A percentile compares a stretch with the other conserved stretches of the same genome.
Conservation (phyloP, 2,329 filamentous ascomycete genomes). For the Clonostachys solani region DNA sequence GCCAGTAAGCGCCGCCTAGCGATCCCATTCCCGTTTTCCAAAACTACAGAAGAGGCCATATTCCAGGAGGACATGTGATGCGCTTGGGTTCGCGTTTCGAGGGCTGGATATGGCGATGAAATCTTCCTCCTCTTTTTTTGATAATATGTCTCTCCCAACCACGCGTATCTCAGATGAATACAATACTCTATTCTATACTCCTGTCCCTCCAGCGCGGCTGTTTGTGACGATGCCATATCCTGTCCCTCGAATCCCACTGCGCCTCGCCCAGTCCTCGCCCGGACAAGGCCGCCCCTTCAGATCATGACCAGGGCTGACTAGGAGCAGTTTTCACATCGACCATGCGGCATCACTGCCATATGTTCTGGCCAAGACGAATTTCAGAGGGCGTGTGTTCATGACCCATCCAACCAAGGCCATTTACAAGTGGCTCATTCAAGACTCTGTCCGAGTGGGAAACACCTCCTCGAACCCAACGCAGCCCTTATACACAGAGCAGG, state of each 20-base stretch:
- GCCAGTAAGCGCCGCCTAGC: slow-evolving; percentile 72
- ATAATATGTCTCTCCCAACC: slow-evolving; percentile 4
- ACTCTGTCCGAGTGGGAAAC: slow-evolving; percentile 86
- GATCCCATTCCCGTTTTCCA: not conserved
- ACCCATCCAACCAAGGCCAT: slow-evolving; percentile 99
- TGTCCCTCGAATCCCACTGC: not conserved
- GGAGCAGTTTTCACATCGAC: slow-evolving; percentile 89
- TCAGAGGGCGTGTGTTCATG: slow-evolving; percentile 96
- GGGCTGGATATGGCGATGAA: slow-evolving; percentile 10
- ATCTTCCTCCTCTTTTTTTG: not conserved
- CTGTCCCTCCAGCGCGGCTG: slow-evolving; percentile 1
- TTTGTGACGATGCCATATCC: slow-evolving; percentile 2
- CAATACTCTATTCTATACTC: slow-evolving; percentile 21
- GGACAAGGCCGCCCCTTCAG: not conserved
- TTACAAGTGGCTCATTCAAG: slow-evolving; percentile 99
- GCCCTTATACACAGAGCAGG: slow-evolving; percentile 89
- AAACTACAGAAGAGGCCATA: too few relatives aligned
- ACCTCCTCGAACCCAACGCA: slow-evolving; percentile 60
- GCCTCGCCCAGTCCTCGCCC: not conserved
- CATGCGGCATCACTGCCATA: slow-evolving; percentile 99
- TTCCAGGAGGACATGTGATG: not conserved
- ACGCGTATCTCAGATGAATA: slow-evolving; percentile 30
- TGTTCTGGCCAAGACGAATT: slow-evolving; percentile 96
- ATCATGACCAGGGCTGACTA: too few relatives aligned
- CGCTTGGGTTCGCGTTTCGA: slow-evolving; percentile 4